Base-by-base conservation (phyloP, 176 grass and related monocot genomes). In the Themeda triandra region DNA sequence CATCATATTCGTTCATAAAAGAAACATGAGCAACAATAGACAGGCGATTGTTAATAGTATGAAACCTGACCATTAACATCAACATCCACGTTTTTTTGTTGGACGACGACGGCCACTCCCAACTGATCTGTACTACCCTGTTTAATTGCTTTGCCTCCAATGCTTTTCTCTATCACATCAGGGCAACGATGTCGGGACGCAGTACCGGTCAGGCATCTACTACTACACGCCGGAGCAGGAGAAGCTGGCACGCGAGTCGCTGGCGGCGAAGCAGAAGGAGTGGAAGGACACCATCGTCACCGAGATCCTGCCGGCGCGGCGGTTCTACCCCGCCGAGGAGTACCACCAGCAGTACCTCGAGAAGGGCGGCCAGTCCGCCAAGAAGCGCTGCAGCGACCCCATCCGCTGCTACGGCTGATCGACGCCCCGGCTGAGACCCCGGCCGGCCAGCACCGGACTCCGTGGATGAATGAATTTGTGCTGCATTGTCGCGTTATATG, bases 151-250 rank as follows among this genome's bases (percentile, higher is more conserved):
- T 60, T 0, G 6, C 6, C 36, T 37, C 5, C 18, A 21, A 45
- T 13, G 31, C 4, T 13, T 42, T 29, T 40, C 3, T 18, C 5
- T 10, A 24, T 2, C 4, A 1, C 13, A 11, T 2, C 78, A 94
- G 96, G 96, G 93, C 85, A 89, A 90, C 46, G 93, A 98, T 85
- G 87, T 92, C 13, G 93, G 96, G 44, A 93, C 91, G n/a, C 96
- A 98, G 67, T 98, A 98, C 87, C 81, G 96, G 17, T 98, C 96
- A 18, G 96, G 96, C 65, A 98, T 95, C 87, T 98, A 98, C 83
- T 95, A 92, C 89, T 98, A 98, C 77, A 95, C 73, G 33, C 77
- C 89, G 67, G 93, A 92, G 73, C 96, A 98, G 85, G 89, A 90
- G 73, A 79, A 23, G 81, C 12, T 71, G 35, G 93, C 96, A 18